Conservation (phyloP, 176 grass and related monocot genomes). For the Oryza coarctata region DNA sequence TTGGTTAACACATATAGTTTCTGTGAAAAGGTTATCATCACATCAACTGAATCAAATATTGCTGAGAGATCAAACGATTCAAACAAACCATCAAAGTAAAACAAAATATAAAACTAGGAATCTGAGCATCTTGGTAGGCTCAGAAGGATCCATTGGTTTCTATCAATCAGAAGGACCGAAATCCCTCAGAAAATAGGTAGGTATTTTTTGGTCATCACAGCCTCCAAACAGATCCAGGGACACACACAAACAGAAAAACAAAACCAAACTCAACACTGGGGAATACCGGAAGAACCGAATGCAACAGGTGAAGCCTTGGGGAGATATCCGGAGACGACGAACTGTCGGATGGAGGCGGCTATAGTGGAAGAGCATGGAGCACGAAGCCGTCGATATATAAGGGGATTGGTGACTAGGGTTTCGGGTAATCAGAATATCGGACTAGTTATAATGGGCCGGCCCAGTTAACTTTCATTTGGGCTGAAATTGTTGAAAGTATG, state of each 20-base stretch:
- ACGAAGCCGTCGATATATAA: conserved; percentile 11
- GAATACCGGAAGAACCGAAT: neutral
- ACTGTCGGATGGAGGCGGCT: neutral
- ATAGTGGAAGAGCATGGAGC: neutral
- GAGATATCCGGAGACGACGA: neutral
- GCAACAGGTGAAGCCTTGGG: neutral
- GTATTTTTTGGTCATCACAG: conserved; percentile 56
- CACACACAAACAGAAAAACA: neutral
- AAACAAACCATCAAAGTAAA: neutral
- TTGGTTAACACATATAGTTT: conserved; percentile 36
- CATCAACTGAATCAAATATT: conserved; percentile 29
- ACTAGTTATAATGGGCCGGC: neutral
- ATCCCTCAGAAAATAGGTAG: conserved; percentile 78
- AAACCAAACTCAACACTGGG: neutral
- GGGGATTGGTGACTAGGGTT: conserved; percentile 33
- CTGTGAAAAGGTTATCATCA: conserved; percentile 52
- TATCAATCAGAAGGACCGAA: conserved; percentile 39
- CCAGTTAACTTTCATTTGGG: neutral
- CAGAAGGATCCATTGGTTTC: conserved; percentile 60
- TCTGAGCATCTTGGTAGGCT: conserved; percentile 30
- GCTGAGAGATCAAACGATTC: neutral
- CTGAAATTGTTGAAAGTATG: neutral
- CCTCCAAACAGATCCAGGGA: conserved; percentile 1
- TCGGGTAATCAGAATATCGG: neutral
- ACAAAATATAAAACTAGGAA: accelerated